Percentiles rank a stretch among this genome's conserved stretches.
phyloP scores from a whole-genome alignment of 1,284 basidiomycete species.

The Ustilago esculenta region DNA sequence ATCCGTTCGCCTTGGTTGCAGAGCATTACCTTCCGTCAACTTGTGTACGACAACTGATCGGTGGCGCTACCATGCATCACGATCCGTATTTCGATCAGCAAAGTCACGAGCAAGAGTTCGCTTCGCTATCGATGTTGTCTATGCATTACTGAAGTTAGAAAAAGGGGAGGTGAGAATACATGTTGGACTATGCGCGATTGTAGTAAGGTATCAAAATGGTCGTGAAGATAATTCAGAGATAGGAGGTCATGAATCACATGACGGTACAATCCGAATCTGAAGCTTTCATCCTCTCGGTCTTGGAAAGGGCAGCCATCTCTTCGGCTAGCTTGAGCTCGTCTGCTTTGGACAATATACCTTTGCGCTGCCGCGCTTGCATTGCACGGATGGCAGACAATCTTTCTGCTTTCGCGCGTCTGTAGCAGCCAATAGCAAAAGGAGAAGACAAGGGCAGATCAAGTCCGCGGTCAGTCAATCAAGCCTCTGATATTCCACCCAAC shows the following conservation, averaged over 20 bases:
- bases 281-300: conserved; percentile 29
- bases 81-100: no score
- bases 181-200: no score
- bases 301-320: conserved; percentile 49
- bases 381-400: conserved; percentile 51
- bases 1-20: conserved; percentile 1
- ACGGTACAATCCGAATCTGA: conserved; percentile 44
- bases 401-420: conserved; percentile 54
- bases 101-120: no score
- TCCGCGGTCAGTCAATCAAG: background rate
- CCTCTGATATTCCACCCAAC: background rate
- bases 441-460: background rate
- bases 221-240: background rate
- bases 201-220: conserved; percentile 1
- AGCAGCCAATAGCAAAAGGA: background rate
- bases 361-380: conserved; percentile 50
- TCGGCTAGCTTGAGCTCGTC: conserved; percentile 55
- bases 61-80: no score
- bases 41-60: conserved; percentile 35
- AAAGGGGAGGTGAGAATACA: background rate
- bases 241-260: conserved; percentile 9
- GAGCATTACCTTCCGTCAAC: conserved; percentile 53
- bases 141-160: background rate
- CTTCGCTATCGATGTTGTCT: no score
- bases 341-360: conserved; percentile 49